Conservation (phyloP, 768 basidiomycete species). For the Hemileccinum rubropunctum region DNA sequence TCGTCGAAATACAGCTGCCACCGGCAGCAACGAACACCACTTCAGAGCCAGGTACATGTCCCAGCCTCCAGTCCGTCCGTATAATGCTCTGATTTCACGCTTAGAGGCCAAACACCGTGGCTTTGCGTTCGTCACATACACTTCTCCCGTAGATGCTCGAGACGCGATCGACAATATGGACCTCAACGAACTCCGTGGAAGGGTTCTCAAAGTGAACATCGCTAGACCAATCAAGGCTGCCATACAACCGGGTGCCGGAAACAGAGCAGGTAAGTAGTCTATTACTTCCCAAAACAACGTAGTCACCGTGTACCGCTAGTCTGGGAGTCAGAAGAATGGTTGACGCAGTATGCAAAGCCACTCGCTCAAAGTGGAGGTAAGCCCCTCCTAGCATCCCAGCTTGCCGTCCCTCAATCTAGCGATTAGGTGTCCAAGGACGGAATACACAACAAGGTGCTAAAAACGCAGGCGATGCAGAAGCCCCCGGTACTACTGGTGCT, state of each 20-base stretch:
- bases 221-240: conserved; percentile 80
- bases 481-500: conserved; percentile 28
- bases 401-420: conserved; percentile 1
- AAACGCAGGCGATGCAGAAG: conserved; percentile 20
- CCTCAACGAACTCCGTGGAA: conserved; percentile 80
- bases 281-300: not conserved
- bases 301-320: conserved; percentile 45
- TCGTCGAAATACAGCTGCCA: conserved; percentile 90
- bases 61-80: not conserved
- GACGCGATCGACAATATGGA: conserved; percentile 99
- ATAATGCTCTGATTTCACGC: not conserved
- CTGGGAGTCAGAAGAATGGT: conserved; percentile 97
- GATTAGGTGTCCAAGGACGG: conserved; percentile 54
- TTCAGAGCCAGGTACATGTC: conserved; percentile 50
- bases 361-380: conserved; percentile 71
- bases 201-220: conserved; percentile 77
- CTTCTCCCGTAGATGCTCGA: conserved; percentile 78
- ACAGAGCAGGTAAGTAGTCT: conserved; percentile 66
- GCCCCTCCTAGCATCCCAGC: conserved; percentile 13
- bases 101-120: conserved; percentile 84
- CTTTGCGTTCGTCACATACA: conserved; percentile 90
- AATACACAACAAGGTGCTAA: conserved; percentile 30
- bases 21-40: conserved; percentile 70
- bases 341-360: conserved; percentile 77
- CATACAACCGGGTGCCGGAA: conserved; percentile 57